These are phyloP conservation scores for Clitoria ternatea DNA, from an alignment of 306 rosid genomes.

Conservation along the genomic window DNA sequence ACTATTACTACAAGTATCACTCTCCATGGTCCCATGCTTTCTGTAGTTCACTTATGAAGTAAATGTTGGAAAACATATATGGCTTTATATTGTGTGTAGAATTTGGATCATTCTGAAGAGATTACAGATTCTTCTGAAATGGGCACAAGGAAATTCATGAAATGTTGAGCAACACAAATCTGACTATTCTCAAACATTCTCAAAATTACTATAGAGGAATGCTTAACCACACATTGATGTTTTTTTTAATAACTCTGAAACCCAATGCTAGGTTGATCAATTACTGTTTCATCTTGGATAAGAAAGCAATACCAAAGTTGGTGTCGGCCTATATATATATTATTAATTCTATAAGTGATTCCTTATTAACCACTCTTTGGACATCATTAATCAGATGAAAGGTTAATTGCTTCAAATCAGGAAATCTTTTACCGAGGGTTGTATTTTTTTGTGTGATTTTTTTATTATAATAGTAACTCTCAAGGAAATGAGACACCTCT, in stretches of 20 bases:
- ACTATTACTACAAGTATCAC: not conserved
- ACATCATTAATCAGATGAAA: not conserved
- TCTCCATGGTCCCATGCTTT: not conserved
- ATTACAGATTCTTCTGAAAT: constrained; percentile 5
- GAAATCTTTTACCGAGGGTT: constrained; percentile 3
- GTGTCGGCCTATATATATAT: not conserved
- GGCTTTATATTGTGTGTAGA: not conserved
- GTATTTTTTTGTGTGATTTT: not conserved
- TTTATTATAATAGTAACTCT: not conserved
- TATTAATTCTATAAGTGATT: not conserved
- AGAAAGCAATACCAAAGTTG: not conserved
- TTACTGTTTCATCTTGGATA: not conserved
- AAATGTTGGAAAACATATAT: not conserved
- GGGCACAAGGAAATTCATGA: not conserved
- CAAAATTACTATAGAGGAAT: constrained; percentile 63
- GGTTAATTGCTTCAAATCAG: not conserved
- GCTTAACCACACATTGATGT: constrained; percentile 78
- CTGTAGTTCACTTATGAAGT: not conserved
- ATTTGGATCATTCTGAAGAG: not conserved
- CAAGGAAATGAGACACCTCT: constrained; percentile 37
- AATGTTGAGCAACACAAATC: constrained; percentile 34
- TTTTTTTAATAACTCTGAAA: constrained; percentile 80
- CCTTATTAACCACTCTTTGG: not conserved
- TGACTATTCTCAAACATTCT: constrained; percentile 61
- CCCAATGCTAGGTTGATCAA: constrained; percentile 65